Base-by-base conservation (phyloP, 164 flowering plant species). In the Macadamia tetraphylla region DNA sequence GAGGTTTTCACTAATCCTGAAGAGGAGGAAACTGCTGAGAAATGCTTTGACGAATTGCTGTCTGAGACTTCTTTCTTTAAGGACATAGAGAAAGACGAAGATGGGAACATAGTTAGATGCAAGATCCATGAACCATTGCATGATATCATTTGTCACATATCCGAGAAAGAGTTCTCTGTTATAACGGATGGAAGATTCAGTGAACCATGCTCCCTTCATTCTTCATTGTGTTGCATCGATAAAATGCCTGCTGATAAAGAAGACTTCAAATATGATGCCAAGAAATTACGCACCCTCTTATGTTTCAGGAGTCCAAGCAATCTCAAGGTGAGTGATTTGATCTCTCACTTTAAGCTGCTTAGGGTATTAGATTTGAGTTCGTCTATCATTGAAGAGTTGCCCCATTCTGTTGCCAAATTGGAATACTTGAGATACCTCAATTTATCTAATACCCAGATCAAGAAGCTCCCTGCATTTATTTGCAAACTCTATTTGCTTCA, bases 361-460 rank as follows among this genome's bases (percentile, higher is more conserved):
- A 42, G 67, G 53, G 56, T 42, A 17, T 63, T 70, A 29, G 72
- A 70, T 64, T 18, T 69, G 46, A 69, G 65, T 35, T 14, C 10
- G 3, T 15, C 49, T 18, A 17, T 52, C 11, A 17, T 69, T 62
- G 7, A 49, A 23, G 57, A 40, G 32, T 43, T 70, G 62, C 42
- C 72, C 3, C 29, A 32, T 9, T 53, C 72, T 3, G 30, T 70
- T 29, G 55, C 29, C 15, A 56, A 56, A 13, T 42, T 70, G 43
- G 63, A 29, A 40, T 62, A 42, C 40, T 57, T 70, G 14, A 56
- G 62, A 63, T 64, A 70, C 52, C 61, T 63, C 14, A 42, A 62
- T 23, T 64, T 70, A 30, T 62, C 62, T 29, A 1, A 42, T 9
- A 31, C 67, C 6, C 1, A 6, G 11, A 44, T 70, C 14, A 35